phyloP scores from a whole-genome alignment of 495 filamentous ascomycete genomes.

The Coniosporium apollinis region DNA sequence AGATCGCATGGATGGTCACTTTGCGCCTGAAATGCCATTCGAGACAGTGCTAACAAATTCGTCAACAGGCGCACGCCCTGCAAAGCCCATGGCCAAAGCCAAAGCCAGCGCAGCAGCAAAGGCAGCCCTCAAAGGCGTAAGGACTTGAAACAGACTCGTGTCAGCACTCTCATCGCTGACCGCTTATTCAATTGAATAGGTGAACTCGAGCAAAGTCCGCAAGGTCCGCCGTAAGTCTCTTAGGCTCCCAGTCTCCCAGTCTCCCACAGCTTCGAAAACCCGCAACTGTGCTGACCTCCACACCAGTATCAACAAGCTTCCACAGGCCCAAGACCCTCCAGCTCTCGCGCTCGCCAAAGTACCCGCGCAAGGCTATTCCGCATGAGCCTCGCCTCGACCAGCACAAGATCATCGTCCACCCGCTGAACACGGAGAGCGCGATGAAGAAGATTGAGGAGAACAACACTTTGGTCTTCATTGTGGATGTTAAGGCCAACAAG shows the following conservation, averaged over 20 bases:
- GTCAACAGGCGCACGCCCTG: constrained; percentile 45
- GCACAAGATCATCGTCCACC: constrained; percentile 49
- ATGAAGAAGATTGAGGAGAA: constrained; percentile 99
- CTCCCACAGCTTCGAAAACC: too few species aligned
- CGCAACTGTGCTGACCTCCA: too few species aligned
- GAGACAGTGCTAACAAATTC: too few species aligned
- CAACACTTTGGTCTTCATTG: constrained; percentile 98
- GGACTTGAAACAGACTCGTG: constrained; percentile 24
- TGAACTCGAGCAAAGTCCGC: constrained; percentile 68
- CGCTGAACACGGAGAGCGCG: constrained; percentile 92
- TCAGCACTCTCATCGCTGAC: constrained; percentile 28
- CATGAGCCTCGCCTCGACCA: constrained; percentile 82
- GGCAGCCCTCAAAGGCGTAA: constrained; percentile 79
- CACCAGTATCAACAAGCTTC: constrained; percentile 89
- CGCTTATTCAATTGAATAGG: constrained; percentile 33
- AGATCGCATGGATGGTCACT: too few species aligned
- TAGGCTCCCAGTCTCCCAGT: too few species aligned
- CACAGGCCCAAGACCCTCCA: constrained; percentile 90
- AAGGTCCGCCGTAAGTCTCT: constrained; percentile 91
- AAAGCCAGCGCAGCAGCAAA: constrained; percentile 87
- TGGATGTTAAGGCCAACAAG: constrained; percentile 98
- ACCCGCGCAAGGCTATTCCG: constrained; percentile 87
- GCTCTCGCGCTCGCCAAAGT: constrained; percentile 83
- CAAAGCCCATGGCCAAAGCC: constrained; percentile 41
- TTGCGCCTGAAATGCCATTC: too few species aligned